phyloP scores from a whole-genome alignment of 805 yeast genomes.

The Lachancea fermentati region DNA sequence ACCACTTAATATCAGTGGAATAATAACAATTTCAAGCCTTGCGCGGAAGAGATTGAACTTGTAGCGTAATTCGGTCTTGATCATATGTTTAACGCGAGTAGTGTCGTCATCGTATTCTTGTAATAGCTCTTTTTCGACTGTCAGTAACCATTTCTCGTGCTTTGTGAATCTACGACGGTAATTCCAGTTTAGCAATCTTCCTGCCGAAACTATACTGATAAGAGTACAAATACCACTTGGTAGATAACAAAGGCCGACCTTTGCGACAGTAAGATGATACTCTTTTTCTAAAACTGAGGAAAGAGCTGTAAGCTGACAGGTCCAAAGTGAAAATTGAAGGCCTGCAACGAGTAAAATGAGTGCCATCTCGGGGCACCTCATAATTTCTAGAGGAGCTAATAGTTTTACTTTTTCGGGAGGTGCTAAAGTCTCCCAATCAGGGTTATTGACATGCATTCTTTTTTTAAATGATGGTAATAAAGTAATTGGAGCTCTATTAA shows the following conservation, averaged over 20 bases:
- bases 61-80: constrained; percentile 24
- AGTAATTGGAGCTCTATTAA: constrained; percentile 44
- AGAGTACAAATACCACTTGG: constrained; percentile 70
- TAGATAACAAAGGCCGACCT: constrained; percentile 66
- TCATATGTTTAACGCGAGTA: constrained; percentile 17
- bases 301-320: constrained; percentile 59
- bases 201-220: constrained; percentile 53
- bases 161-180: constrained; percentile 24
- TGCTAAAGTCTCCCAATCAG: constrained; percentile 29
- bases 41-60: constrained; percentile 51
- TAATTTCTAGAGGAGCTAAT: constrained; percentile 39
- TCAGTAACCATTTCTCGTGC: constrained; percentile 21
- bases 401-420: constrained; percentile 24
- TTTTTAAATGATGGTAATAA: constrained; percentile 17
- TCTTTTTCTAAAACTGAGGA: constrained; percentile 46
- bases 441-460: constrained; percentile 28
- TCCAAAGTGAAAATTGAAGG: constrained; percentile 64
- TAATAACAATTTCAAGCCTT: constrained; percentile 43
- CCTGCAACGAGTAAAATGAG: constrained; percentile 52
- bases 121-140: constrained; percentile 13
- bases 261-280: constrained; percentile 48
- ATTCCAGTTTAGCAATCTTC: constrained; percentile 47
- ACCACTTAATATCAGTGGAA: constrained; percentile 39
- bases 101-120: constrained; percentile 18
- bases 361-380: constrained; percentile 40